Evolutionary conservation across 2,329 filamentous ascomycete species (phyloP).

Genomic region (Thyridium curvatum): DNA sequence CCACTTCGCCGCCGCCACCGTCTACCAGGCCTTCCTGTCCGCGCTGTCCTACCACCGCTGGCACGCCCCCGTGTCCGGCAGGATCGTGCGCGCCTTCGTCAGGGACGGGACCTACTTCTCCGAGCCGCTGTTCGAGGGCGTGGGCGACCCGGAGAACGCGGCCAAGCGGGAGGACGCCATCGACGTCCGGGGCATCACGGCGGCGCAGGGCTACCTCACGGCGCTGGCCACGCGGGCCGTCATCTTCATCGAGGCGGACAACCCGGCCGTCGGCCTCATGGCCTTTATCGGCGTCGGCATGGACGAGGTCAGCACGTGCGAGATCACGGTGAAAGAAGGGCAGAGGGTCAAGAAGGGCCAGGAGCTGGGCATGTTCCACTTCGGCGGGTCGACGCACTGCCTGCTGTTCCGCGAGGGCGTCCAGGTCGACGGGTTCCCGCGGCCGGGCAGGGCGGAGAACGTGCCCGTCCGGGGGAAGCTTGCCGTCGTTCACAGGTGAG

Average conservation of each 20-base stretch:
- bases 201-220: slow-evolving; percentile 60
- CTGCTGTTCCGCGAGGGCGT: slow-evolving; percentile 58
- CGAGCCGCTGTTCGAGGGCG: slow-evolving; percentile 39
- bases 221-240: slow-evolving; percentile 63
- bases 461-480: slow-evolving; percentile 23
- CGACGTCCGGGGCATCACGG: slow-evolving; percentile 33
- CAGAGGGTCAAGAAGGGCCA: slow-evolving; percentile 64
- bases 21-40: slow-evolving; percentile 67
- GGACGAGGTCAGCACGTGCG: slow-evolving; percentile 70
- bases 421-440: slow-evolving; percentile 31
- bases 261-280: slow-evolving; percentile 60
- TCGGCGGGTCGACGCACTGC: slow-evolving; percentile 67
- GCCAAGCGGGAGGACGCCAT: slow-evolving; percentile 25
- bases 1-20: slow-evolving; percentile 56
- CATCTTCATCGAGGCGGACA: slow-evolving; percentile 66
- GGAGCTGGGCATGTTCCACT: slow-evolving; percentile 73
- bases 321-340: slow-evolving; percentile 62
- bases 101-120: slow-evolving; percentile 63
- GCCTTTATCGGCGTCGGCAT: slow-evolving; percentile 68
- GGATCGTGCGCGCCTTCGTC: slow-evolving; percentile 48
- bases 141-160: slow-evolving; percentile 10
- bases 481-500: slow-evolving; percentile 16
- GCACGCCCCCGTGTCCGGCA: slow-evolving; percentile 63
- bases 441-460: slow-evolving; percentile 18
- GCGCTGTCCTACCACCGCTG: slow-evolving; percentile 66